Percentiles rank a stretch among this genome's conserved stretches.
Conservation (phyloP, 140 eudicot genomes). For the Cichorium intybus region DNA sequence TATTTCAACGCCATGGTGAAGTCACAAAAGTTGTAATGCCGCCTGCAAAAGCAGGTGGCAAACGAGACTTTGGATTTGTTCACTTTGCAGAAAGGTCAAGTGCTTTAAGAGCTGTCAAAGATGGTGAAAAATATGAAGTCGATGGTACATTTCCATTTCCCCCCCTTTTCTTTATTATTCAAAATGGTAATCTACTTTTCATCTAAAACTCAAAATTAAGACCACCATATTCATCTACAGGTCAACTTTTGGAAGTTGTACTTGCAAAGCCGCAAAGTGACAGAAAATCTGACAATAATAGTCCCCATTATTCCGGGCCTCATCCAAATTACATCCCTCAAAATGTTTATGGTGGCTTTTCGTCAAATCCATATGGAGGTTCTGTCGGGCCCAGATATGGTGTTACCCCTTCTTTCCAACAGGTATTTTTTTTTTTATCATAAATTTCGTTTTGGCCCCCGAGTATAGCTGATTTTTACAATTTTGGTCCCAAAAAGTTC, state of each 20-base stretch:
- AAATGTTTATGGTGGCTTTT: slow-evolving; percentile 69
- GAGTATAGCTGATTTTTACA: too few relatives aligned
- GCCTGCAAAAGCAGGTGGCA: slow-evolving; percentile 86
- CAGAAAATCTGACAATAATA: slow-evolving; percentile 55
- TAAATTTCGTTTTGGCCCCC: background rate
- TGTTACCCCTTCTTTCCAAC: slow-evolving; percentile 77
- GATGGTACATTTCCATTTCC: slow-evolving; percentile 53
- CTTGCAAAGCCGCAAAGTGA: slow-evolving; percentile 95
- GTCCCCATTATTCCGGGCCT: slow-evolving; percentile 48
- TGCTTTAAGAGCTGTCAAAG: slow-evolving; percentile 87
- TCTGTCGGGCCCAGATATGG: slow-evolving; percentile 68
- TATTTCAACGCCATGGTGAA: slow-evolving; percentile 92
- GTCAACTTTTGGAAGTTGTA: slow-evolving; percentile 85
- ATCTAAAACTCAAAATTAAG: too few relatives aligned
- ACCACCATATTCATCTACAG: slow-evolving; percentile 50
- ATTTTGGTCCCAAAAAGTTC: too few relatives aligned
- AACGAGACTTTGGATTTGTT: slow-evolving; percentile 89
- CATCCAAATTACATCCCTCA: slow-evolving; percentile 76
- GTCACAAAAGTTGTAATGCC: slow-evolving; percentile 94
- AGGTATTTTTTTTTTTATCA: slow-evolving; percentile 36
- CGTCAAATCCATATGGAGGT: slow-evolving; percentile 66
- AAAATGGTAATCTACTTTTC: too few relatives aligned
- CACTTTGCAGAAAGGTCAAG: slow-evolving; percentile 97
- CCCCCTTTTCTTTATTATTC: too few relatives aligned
- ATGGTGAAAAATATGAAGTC: slow-evolving; percentile 77